These are phyloP conservation scores for Phytopythium vexans DNA, from an alignment of 352 stramenopile genomes.

Conservation along the genomic window DNA sequence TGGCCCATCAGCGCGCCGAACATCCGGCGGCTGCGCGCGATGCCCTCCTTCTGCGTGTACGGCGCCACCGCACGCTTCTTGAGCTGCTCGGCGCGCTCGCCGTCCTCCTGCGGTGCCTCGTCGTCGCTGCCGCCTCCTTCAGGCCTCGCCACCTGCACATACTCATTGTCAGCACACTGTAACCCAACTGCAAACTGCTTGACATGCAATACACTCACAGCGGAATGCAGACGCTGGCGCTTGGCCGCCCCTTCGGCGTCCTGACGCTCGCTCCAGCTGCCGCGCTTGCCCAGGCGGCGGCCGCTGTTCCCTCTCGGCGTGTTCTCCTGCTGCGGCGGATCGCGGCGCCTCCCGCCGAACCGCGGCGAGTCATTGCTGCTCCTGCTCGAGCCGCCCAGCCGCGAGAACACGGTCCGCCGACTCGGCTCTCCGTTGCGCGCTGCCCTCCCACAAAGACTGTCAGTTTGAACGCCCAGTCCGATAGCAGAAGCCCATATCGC, in stretches of 20 bases:
- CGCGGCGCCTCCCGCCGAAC: conserved; percentile 10
- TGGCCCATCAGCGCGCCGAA: conserved; percentile 82
- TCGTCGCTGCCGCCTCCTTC: neutral
- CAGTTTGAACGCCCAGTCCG: neutral
- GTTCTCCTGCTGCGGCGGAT: conserved; percentile 27
- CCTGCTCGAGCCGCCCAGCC: conserved; percentile 17
- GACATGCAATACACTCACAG: conserved; percentile 7
- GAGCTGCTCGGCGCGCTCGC: conserved; percentile 19
- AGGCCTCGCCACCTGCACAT: neutral
- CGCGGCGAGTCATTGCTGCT: conserved; percentile 13
- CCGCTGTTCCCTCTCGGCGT: conserved; percentile 14
- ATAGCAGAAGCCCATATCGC: neutral
- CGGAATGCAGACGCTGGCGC: conserved; percentile 38
- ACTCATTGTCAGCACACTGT: neutral
- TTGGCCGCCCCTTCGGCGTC: conserved; percentile 23
- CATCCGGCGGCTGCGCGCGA: conserved; percentile 72
- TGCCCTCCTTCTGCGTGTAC: conserved; percentile 58
- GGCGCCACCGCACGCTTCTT: conserved; percentile 57
- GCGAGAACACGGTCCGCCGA: conserved; percentile 23
- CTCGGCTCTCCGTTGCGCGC: neutral
- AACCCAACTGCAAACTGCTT: neutral
- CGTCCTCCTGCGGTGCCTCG: conserved; percentile 10
- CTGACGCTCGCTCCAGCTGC: neutral
- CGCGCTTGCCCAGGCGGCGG: conserved; percentile 27
- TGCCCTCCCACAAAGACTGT: neutral